These are phyloP conservation scores for Podospora pseudopauciseta DNA, from an alignment of 495 filamentous ascomycete genomes.

Conservation along the genomic window DNA sequence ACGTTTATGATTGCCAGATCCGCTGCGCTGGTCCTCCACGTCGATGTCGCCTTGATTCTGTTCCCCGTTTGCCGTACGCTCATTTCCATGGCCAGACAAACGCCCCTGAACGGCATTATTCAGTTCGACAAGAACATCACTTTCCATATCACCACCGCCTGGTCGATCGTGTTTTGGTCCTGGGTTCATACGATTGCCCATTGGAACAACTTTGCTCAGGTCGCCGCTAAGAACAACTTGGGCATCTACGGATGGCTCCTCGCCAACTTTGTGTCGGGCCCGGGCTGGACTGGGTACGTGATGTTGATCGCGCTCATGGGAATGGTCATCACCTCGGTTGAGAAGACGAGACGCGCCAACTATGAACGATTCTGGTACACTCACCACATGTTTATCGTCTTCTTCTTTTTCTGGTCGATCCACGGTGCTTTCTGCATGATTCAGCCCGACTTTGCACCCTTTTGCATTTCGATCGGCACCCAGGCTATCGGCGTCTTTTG, in stretches of 20 bases:
- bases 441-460: slow-evolving; percentile 67
- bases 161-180: slow-evolving; percentile 78
- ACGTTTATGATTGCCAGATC: slow-evolving; percentile 70
- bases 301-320: slow-evolving; percentile 67
- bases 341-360: slow-evolving; percentile 64
- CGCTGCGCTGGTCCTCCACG: slow-evolving; percentile 66
- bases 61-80: slow-evolving; percentile 76
- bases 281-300: slow-evolving; percentile 75
- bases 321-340: slow-evolving; percentile 66
- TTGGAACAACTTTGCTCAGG: slow-evolving; percentile 75
- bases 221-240: slow-evolving; percentile 64
- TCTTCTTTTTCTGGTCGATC: slow-evolving; percentile 79
- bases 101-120: slow-evolving; percentile 71
- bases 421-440: slow-evolving; percentile 82
- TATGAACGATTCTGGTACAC: slow-evolving; percentile 81
- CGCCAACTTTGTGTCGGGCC: slow-evolving; percentile 67
- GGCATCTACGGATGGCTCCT: slow-evolving; percentile 68
- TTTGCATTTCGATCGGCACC: slow-evolving; percentile 57
- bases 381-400: slow-evolving; percentile 72
- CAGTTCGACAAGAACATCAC: slow-evolving; percentile 81
- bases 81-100: slow-evolving; percentile 70
- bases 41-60: slow-evolving; percentile 71
- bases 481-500: slow-evolving; percentile 70
- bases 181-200: slow-evolving; percentile 78
- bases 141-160: slow-evolving; percentile 75